Base-by-base conservation (phyloP, 257 asterid species). In the Linderniella brevidens region DNA sequence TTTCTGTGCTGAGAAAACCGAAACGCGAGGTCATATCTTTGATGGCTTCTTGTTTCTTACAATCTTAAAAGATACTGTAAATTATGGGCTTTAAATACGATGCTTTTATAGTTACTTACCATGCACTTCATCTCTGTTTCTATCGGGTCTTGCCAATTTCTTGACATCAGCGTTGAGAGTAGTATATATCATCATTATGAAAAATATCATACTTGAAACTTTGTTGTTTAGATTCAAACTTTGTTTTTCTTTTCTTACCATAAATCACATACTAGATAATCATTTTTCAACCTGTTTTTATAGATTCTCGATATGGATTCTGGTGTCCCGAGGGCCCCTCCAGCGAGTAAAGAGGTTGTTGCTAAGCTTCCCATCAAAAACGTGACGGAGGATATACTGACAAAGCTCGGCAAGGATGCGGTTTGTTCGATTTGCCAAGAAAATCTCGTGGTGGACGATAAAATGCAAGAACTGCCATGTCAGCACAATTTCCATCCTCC, bases 401-500 rank as follows among this genome's bases (percentile, higher is more conserved):
- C 13, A 15, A 81, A 76, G 79, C 79, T 78, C 37, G 95, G 90
- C 5, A 70, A 70, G 53, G 94, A 76, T 46, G 94, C 93, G 0
- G 75, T 65, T 18, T 88, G 98, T 50, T 83, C 97, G 46, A 87
- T 87, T 64, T 87, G 97, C 73, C 90, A 72, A 58, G 95, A 87
- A 70, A 68, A 64, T 54, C 68, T 87, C 70, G 72, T 76, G 8
- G 58, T 74, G 3, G 72, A 75, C 13, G 98, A 88, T 49, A 69
- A 75, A 59, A 84, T 88, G 90, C 98, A 84, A 68, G 95, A 80
- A 59, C 51, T 88, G 19, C 97, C 97, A 41, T 87, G 97, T 79
- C 76, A 75, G 41, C 97, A 84, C 36, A 65, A 72, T 84, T 88
- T 84, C 61, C 98, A 88, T 71, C 95, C 98, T 66, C 93, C 94